Base-by-base conservation (phyloP, 169 alveolate species). In the Toxoplasma gondii region DNA sequence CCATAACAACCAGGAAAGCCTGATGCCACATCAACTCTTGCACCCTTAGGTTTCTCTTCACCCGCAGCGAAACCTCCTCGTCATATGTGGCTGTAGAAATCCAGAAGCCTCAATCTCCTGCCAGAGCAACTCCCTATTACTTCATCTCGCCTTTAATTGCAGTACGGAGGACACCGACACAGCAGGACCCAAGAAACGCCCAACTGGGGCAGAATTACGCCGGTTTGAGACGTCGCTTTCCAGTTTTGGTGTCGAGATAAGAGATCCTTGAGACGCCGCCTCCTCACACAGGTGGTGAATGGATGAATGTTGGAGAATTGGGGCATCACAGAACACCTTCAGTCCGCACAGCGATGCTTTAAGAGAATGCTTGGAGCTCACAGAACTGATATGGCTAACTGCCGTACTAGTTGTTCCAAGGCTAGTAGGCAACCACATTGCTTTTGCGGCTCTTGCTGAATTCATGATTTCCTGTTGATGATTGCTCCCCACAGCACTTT, bases 271-370 rank as follows among this genome's bases (percentile, higher is more conserved):
- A n/a, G 86, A 78, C 39, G 86, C 86, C 22, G 86, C 39, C 27
- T n/a, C 86, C 49, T n/a, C 86, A 31, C 86, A 78, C 86, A 78
- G n/a, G 49, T 16, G 86, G n/a, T 78, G 86, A 19, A n/a, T 45
- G 44, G 86, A 78, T 36, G 86, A 78, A 38, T 78, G 86, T 45
- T 78, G 86, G n/a, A 78, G 86, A n/a, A 78, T 1, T 38, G 86
- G 86, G 24, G n/a, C 86, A 78, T 78, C 86, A n/a, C 86, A 78
- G 10, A 78, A n/a, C 39, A 78, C 86, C 1, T 16, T 78, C 45
- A 78, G 2, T 19, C 86, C 86, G 45, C 86, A 78, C 19, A 78
- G 86, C 2, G 86, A 31, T 17, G n/a, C 44, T n/a, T 78, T n/a
- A 4, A 22, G 38, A 29, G 12, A 45, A 4, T 78, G 49, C 45